Conservation (phyloP, 345 rosid genomes). For the Excoecaria agallocha region DNA sequence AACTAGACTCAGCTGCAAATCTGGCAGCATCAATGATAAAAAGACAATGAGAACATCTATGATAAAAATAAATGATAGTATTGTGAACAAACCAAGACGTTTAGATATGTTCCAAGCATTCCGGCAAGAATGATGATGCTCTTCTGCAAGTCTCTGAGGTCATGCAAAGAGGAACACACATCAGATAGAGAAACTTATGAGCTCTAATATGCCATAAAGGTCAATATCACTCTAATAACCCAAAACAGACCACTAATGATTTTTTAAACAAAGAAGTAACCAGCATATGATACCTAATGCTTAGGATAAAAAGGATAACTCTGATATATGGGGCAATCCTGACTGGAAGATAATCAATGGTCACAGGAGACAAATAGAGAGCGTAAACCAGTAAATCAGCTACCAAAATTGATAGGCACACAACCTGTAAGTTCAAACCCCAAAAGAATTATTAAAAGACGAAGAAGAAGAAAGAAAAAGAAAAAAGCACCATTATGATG, state of each 20-base stretch:
- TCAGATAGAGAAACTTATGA: constrained; percentile 9
- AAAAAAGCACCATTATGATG: background rate
- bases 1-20: background rate
- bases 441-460: background rate
- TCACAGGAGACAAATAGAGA: constrained; percentile 73
- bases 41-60: background rate
- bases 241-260: background rate
- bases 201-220: constrained; percentile 5
- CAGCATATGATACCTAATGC: constrained; percentile 55
- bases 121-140: constrained; percentile 71
- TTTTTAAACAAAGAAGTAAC: background rate
- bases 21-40: constrained; percentile 4
- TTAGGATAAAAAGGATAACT: constrained; percentile 72
- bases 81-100: constrained; percentile 69
- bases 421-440: constrained; percentile 56
- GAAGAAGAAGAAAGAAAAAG: too few species aligned
- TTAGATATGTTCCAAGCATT: constrained; percentile 82
- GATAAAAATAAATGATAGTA: background rate
- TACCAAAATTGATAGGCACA: constrained; percentile 55
- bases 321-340: constrained; percentile 86
- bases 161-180: constrained; percentile 4
- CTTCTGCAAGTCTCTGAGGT: constrained; percentile 63
- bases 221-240: background rate
- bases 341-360: constrained; percentile 63
- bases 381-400: constrained; percentile 71